Conservation (phyloP, 176 grass and related monocot species). For the Aegilops tauschii region DNA sequence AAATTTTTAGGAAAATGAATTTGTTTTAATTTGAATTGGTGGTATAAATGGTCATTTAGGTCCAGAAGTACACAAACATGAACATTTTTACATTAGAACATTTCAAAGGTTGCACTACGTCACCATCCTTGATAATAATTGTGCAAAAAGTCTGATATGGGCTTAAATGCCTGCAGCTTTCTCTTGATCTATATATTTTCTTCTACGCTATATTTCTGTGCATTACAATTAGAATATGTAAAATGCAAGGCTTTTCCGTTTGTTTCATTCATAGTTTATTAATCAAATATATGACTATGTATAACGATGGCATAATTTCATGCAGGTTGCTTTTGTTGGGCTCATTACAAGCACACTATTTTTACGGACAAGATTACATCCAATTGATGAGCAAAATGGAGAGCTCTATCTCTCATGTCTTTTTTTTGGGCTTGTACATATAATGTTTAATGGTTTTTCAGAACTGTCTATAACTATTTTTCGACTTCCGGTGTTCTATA, state of each 20-base stretch:
- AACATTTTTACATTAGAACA: background rate
- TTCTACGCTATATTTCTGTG: background rate
- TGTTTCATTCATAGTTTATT: background rate
- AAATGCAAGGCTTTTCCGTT: background rate
- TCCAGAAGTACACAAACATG: background rate
- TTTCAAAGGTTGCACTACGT: background rate
- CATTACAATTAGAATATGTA: background rate
- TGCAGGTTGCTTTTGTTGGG: conserved; percentile 71
- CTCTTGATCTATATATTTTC: background rate
- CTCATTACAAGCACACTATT: conserved; percentile 66
- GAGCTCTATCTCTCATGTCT: conserved; percentile 65
- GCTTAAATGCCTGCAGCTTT: background rate
- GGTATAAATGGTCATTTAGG: background rate
- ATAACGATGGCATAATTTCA: background rate
- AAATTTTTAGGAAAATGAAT: background rate
- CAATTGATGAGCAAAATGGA: conserved; percentile 59
- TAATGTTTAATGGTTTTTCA: conserved; percentile 82
- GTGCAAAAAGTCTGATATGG: background rate
- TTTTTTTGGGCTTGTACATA: conserved; percentile 70
- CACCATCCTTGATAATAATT: background rate
- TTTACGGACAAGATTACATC: conserved; percentile 66
- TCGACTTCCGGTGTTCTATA: conserved; percentile 70
- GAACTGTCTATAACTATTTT: conserved; percentile 70
- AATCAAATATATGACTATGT: background rate
- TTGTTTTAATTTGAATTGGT: background rate